phyloP scores from a whole-genome alignment of 805 yeast genomes.

The Pichia heedii region DNA sequence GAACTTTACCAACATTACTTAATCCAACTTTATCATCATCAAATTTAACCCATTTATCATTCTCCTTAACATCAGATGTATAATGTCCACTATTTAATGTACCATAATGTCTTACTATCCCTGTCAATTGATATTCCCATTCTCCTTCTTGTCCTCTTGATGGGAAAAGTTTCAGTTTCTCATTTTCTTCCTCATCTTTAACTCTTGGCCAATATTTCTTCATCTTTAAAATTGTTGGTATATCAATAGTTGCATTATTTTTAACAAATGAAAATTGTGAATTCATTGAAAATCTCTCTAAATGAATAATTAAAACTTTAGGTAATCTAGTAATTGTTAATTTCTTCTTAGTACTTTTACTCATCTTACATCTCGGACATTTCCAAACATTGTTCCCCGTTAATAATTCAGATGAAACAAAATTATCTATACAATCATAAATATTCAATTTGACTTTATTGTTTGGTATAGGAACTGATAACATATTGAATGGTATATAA shows the following conservation, averaged over 20 bases:
- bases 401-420: slow-evolving; percentile 63
- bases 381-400: slow-evolving; percentile 78
- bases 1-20: neutral
- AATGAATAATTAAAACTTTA: slow-evolving; percentile 66
- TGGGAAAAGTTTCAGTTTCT: slow-evolving; percentile 43
- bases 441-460: slow-evolving; percentile 27
- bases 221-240: slow-evolving; percentile 48
- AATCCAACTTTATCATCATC: slow-evolving; percentile 8
- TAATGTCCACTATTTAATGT: slow-evolving; percentile 82
- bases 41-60: slow-evolving; percentile 7
- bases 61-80: slow-evolving; percentile 22
- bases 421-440: slow-evolving; percentile 65
- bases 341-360: slow-evolving; percentile 57
- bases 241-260: slow-evolving; percentile 55
- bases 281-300: slow-evolving; percentile 59
- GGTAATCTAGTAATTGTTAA: slow-evolving; percentile 74
- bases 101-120: slow-evolving; percentile 80
- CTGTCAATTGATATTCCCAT: slow-evolving; percentile 65
- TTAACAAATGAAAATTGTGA: slow-evolving; percentile 39
- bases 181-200: slow-evolving; percentile 34
- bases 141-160: slow-evolving; percentile 57
- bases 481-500: slow-evolving; percentile 69
- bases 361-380: slow-evolving; percentile 66
- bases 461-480: slow-evolving; percentile 71
- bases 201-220: slow-evolving; percentile 65